Evolutionary conservation across 2,329 filamentous ascomycete species (phyloP), one percentile per base, ranked within the genome.

Genomic region (Fonsecaea pedrosoi): DNA sequence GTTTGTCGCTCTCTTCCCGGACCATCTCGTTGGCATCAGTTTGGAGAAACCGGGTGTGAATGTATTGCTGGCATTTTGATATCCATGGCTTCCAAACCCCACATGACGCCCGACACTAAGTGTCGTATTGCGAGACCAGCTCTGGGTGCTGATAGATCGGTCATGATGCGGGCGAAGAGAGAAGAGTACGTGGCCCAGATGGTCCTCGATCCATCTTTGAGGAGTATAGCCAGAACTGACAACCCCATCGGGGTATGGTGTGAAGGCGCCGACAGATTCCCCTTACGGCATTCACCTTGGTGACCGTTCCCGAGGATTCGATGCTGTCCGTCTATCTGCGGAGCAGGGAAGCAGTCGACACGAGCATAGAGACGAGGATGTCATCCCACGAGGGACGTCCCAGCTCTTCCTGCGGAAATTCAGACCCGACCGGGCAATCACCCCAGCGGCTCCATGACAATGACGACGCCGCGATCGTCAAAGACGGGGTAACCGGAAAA

Each of bases 251-350:
- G 25, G 25, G 25, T 25, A 25, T 25, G 25, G 25, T 25, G 25
- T 32, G 18, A 45, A 63, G 66, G 4, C 32, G 45, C 18, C 62
- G 62, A 7, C 66, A 48, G n/a, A 65, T 68, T 13, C 66, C 66
- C 15, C 48, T 68, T 21, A 68, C 66, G 15, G 37, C 57, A n/a
- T 68, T 65, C 54, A 65, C 66, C n/a, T 53, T 68, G 56, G 53
- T 65, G 32, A 65, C 66, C 9, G 54, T 68, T 30, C 66, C 66
- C 4, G 66, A 68, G 30, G 62, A 62, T 25, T 38, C 66, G 21
- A 68, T 65, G 62, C 48, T 68, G n/a, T 65, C 58, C 37, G 58
- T 21, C 9, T 68, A 67, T 57, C 65, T 68, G 34, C 45, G 54
- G 13, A 57, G 15, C 37, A 60, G 21, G 37, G 65, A 67, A 18